phyloP scores from a whole-genome alignment of 441 rosid genomes.

The Brassica hybrid region DNA sequence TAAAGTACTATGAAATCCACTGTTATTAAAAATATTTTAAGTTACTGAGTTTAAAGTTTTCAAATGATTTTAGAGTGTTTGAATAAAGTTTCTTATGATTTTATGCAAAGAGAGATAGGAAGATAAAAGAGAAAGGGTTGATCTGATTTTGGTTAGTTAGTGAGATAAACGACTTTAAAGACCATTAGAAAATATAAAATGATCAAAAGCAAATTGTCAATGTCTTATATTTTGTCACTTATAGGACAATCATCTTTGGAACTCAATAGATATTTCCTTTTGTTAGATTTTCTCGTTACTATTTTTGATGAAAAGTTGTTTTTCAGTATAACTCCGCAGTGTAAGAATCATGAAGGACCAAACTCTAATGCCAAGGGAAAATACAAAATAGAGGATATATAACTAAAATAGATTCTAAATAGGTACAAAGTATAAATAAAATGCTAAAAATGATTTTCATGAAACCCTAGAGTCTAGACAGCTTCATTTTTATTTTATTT shows the following conservation, averaged over 20 bases:
- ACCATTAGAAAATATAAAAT: background rate
- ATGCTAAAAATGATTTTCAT: slow-evolving; percentile 12
- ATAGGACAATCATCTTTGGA: background rate
- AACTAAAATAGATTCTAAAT: background rate
- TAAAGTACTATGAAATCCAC: no score
- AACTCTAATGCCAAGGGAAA: slow-evolving; percentile 8
- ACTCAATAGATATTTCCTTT: background rate
- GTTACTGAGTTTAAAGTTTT: no score
- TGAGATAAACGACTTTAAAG: background rate
- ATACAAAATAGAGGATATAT: background rate
- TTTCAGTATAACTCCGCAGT: no score
- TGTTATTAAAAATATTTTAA: no score
- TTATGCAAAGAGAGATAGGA: no score
- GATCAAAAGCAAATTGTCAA: background rate
- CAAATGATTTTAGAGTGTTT: no score
- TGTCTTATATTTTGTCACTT: background rate
- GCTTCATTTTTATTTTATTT: background rate
- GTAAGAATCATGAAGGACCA: slow-evolving; percentile 10
- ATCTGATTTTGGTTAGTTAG: no score
- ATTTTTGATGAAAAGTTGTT: background rate
- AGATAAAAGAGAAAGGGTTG: no score
- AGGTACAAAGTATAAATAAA: background rate
- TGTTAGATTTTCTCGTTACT: background rate
- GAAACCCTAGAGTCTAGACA: slow-evolving; percentile 35
- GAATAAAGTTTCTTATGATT: no score